A percentile compares a stretch with the other conserved stretches of the same genome.
These are phyloP conservation scores for Aspergillus alliaceus DNA, from an alignment of 2,329 filamentous ascomycete species.

Conservation along the genomic window DNA sequence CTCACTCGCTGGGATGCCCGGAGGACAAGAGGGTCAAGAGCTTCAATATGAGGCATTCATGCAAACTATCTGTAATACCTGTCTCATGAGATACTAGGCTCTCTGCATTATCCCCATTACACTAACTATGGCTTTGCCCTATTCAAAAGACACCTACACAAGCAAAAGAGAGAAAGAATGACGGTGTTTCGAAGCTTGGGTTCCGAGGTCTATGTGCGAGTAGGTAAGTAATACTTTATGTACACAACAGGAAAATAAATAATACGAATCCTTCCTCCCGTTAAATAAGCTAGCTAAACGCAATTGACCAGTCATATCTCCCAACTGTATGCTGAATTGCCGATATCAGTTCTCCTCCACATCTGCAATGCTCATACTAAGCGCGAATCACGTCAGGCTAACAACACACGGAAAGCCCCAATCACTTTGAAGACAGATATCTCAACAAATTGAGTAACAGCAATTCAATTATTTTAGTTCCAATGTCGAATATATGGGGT, in stretches of 20 bases:
- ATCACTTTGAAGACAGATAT: neutral
- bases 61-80: too few species aligned
- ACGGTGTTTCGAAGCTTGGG: too few species aligned
- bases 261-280: too few species aligned
- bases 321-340: neutral
- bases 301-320: neutral
- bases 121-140: too few species aligned
- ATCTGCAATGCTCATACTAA: neutral
- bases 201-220: too few species aligned
- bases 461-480: neutral
- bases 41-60: too few species aligned
- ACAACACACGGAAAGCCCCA: neutral
- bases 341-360: neutral
- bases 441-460: neutral
- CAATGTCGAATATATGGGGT: neutral
- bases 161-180: too few species aligned
- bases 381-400: neutral
- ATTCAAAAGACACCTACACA: too few species aligned
- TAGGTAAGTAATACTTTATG: too few species aligned
- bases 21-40: neutral
- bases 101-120: too few species aligned
- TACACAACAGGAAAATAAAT: too few species aligned
- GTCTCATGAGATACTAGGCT: too few species aligned
- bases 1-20: neutral
- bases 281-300: neutral